Evolutionary conservation across 139 green algal genomes (phyloP), one percentile per base, ranked within the genome.

Genomic region (Chlamydomonas eustigma): DNA sequence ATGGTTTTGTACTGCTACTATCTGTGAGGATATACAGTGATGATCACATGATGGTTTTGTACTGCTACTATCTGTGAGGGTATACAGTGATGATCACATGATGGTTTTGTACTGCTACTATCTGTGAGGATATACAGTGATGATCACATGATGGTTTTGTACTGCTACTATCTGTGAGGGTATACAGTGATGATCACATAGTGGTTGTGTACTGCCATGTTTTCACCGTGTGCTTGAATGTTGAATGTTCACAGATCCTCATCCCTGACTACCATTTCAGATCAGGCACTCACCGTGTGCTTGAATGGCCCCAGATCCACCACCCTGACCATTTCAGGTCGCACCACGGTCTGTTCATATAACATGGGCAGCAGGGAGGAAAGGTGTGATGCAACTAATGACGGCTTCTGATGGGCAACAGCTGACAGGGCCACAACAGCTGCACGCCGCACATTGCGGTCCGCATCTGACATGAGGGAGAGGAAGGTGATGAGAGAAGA

Each of bases 251-350:
- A n/a, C 25, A 37, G 58, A 69, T 37, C n/a, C n/a, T 18, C 44
- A 58, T 58, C 12, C 44, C 44, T 35, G 25, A 25, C 58, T 5
- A n/a, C 18, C 31, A 32, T 8, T 69, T 69, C 58, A 31, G 25
- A 28, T n/a, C 6, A 28, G 33, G 12, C 58, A 58, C 44, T 18
- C 44, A 58, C 44, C 83, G 76, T 83, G 84, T 93, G 90, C 84
- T 97, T 96, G 83, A 97, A 97, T 31, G 95, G 95, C 24, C 95
- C 95, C 58, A 98, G 85, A 81, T 98, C 92, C 6, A 98, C 58
- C 31, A 97, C 76, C 63, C 31, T 83, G 68, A 98, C 89, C 63
- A 97, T 81, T 34, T 87, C 79, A 67, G 80, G 52, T 36, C 90
- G 83, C 31, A 97, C 76, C 8, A 70, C 76, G n/a, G 94, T 98